Percentiles rank a stretch among this genome's conserved stretches.
These are phyloP conservation scores for Alternaria gansuensis DNA, from an alignment of 2,329 filamentous ascomycete species.

Conservation along the genomic window DNA sequence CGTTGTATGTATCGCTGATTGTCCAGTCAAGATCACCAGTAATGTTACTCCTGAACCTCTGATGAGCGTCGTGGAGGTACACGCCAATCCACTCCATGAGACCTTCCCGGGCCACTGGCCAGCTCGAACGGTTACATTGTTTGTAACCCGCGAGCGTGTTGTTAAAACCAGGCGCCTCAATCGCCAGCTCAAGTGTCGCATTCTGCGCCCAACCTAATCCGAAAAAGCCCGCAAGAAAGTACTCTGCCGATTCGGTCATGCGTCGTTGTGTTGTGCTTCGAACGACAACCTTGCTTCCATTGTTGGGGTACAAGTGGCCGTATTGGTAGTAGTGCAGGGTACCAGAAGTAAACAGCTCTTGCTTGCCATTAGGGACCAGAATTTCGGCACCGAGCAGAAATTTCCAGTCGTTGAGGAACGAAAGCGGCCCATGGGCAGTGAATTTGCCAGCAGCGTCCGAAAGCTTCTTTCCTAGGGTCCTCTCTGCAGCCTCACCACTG, in stretches of 20 bases:
- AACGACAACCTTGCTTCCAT: slow-evolving; percentile 75
- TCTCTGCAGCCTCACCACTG: slow-evolving; percentile 63
- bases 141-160: slow-evolving; percentile 75
- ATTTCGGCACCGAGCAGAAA: slow-evolving; percentile 76
- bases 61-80: slow-evolving; percentile 72
- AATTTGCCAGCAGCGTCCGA: slow-evolving; percentile 63
- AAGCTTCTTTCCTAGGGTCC: slow-evolving; percentile 65
- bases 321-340: slow-evolving; percentile 78
- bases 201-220: slow-evolving; percentile 77
- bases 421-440: slow-evolving; percentile 66
- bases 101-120: slow-evolving; percentile 60
- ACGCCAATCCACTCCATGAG: slow-evolving; percentile 67
- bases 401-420: slow-evolving; percentile 73
- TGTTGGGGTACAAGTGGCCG: slow-evolving; percentile 71
- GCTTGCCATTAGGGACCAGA: slow-evolving; percentile 74
- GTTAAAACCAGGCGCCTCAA: slow-evolving; percentile 71
- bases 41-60: slow-evolving; percentile 66
- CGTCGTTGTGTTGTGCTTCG: slow-evolving; percentile 79
- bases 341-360: slow-evolving; percentile 76
- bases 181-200: slow-evolving; percentile 75
- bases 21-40: slow-evolving; percentile 49
- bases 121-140: slow-evolving; percentile 70
- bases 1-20: slow-evolving; percentile 60
- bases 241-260: slow-evolving; percentile 79
- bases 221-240: slow-evolving; percentile 82